Percentiles rank a stretch among this genome's conserved stretches.
Conservation (phyloP, 2,329 filamentous ascomycete genomes). For the Thielaviopsis ethacetica region DNA sequence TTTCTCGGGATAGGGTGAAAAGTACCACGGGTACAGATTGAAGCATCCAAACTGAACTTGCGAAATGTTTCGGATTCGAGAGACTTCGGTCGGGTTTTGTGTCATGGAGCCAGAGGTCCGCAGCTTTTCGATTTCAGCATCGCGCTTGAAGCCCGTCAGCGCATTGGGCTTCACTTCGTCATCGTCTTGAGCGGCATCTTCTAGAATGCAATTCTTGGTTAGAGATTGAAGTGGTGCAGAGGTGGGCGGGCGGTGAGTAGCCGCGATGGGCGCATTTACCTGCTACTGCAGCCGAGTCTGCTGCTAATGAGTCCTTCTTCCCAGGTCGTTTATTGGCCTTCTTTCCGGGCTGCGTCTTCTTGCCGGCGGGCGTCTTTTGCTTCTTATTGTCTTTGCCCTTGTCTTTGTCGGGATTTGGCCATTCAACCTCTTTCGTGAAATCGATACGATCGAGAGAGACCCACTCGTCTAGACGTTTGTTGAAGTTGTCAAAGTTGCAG, state of each 20-base stretch:
- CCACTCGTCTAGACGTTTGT: constrained; percentile 79
- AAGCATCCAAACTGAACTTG: constrained; percentile 86
- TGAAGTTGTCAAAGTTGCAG: constrained; percentile 97
- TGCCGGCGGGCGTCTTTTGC: constrained; percentile 47
- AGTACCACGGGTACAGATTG: constrained; percentile 96
- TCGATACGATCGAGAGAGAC: constrained; percentile 69
- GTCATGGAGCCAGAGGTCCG: constrained; percentile 95
- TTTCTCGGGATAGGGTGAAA: constrained; percentile 84
- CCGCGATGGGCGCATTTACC: constrained; percentile 5
- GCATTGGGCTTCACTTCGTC: constrained; percentile 14
- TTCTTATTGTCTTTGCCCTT: constrained; percentile 59
- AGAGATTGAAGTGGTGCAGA: background rate
- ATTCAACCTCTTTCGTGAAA: constrained; percentile 81
- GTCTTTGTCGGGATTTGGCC: constrained; percentile 80
- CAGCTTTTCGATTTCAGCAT: constrained; percentile 92
- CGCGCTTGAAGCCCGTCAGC: constrained; percentile 47
- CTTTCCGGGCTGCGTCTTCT: constrained; percentile 42
- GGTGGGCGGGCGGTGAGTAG: too few relatives aligned
- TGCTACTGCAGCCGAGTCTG: constrained; percentile 34
- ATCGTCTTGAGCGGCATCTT: constrained; percentile 39
- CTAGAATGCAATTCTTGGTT: constrained; percentile 3
- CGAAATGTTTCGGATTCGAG: constrained; percentile 84
- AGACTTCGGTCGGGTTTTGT: constrained; percentile 93
- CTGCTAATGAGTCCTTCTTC: constrained; percentile 37
- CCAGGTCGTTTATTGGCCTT: constrained; percentile 38